phyloP scores from a whole-genome alignment of 345 rosid species.

The Zanthoxylum bungeanum region DNA sequence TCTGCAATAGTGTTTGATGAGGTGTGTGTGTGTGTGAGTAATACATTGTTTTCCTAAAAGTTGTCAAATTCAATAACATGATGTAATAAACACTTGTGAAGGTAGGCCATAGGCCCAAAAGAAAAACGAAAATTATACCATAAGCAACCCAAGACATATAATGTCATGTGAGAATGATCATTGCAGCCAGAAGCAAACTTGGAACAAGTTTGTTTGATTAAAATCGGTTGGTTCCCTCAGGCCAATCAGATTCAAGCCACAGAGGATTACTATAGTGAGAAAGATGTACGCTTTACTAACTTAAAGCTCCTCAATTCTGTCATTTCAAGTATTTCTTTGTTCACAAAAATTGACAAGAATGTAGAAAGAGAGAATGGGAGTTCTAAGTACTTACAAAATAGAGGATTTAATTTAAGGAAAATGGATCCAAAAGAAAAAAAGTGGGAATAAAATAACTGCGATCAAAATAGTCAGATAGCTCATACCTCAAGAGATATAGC shows the following conservation, averaged over 20 bases:
- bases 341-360: not conserved
- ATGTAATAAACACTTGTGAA: not conserved
- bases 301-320: not conserved
- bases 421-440: not conserved
- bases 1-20: too few relatives aligned
- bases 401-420: not conserved
- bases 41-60: not conserved
- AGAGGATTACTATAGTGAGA: not conserved
- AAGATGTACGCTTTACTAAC: not conserved
- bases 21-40: too few relatives aligned
- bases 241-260: not conserved
- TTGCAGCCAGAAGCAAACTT: not conserved
- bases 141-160: not conserved
- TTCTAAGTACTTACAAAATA: not conserved
- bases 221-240: not conserved
- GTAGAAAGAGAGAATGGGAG: not conserved
- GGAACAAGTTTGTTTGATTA: not conserved
- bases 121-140: not conserved
- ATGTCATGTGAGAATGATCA: not conserved
- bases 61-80: not conserved
- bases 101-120: not conserved
- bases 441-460: not conserved
- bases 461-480: not conserved
- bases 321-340: not conserved
- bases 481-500: constrained; percentile 91